Evolutionary conservation across 1,284 basidiomycete genomes (phyloP), one percentile per base, ranked within the genome.

Genomic region (Fistulina hepatica): DNA sequence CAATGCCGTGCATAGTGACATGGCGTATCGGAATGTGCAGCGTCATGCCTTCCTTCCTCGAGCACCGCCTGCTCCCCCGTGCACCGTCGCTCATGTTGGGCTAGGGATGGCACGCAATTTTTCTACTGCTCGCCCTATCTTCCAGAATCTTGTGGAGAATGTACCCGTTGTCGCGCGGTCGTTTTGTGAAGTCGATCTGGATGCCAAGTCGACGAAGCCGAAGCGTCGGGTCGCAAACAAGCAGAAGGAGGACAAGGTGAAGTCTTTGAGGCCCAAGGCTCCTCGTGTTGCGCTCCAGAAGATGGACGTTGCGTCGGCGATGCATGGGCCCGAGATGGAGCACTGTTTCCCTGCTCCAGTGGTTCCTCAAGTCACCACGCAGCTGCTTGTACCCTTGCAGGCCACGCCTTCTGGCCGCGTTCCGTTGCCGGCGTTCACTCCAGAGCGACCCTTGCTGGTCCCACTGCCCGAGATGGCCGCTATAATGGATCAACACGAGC

Each of bases 81-180:
- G 67, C 31, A 56, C 60, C 37, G 59, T 75, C 15, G 55, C 69
- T 1, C 75, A 84, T 43, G 70, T 86, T 17, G 82, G 82, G 6
- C 61, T 86, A 1, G 81, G 80, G 21, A 71, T 70, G 0, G 78
- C 76, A 2, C 64, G 82, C 33, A 81, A 76, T 50, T 86, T 86
- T 56, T 73, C 72, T 20, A 72, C 76, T 4, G 67, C 64, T 6
- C 70, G 80, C 2, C 78, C 81, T 3, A 67, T 85, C 37, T 85
- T 86, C 64, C 76, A 83, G 54, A 75, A 78, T 50, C 54, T 86
- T 20, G 71, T 71, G 2, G 72, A 86, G 53, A 86, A 86, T 52
- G 74, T 83, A 2, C 82, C 82, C 6, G 58, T 86, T 15, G 65
- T 71, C 0, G 72, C 67, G 8, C 70, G 82, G 23, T 72, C 82